phyloP scores from a whole-genome alignment of 2,329 filamentous ascomycete genomes.

The Grosmannia huntii region DNA sequence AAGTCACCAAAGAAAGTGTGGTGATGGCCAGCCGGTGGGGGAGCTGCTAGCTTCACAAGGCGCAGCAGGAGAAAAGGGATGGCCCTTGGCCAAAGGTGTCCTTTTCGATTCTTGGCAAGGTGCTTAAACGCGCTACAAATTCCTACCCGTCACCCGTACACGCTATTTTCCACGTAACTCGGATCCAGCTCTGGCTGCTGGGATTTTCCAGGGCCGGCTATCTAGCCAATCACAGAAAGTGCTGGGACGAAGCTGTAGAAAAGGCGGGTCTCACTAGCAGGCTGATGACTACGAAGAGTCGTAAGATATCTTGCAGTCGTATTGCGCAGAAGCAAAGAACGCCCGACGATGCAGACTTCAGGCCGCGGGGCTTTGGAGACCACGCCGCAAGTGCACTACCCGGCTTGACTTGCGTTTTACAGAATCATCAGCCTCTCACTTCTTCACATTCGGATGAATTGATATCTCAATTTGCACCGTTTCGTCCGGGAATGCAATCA shows the following conservation, averaged over 20 bases:
- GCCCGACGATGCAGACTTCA: neutral
- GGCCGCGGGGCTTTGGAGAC: too few relatives aligned
- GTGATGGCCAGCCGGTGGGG: neutral
- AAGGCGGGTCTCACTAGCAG: neutral
- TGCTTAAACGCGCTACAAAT: neutral
- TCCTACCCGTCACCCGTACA: neutral
- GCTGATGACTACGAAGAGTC: neutral
- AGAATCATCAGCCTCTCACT: neutral
- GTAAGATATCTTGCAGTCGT: neutral
- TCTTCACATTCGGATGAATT: neutral
- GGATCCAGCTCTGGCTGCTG: neutral
- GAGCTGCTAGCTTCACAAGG: constrained; percentile 1
- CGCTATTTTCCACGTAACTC: neutral
- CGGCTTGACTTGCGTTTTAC: too few relatives aligned
- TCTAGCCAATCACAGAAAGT: neutral
- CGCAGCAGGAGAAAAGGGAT: neutral
- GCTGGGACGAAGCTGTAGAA: neutral
- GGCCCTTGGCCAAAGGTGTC: constrained; percentile 2
- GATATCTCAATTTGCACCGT: neutral
- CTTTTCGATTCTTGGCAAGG: neutral
- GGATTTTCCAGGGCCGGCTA: neutral
- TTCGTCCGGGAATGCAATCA: neutral
- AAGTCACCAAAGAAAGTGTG: neutral
- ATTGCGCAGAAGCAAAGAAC: neutral
- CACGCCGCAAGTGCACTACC: too few relatives aligned